phyloP scores from a whole-genome alignment of 805 yeast species.

The Ogataea dorogensis region DNA sequence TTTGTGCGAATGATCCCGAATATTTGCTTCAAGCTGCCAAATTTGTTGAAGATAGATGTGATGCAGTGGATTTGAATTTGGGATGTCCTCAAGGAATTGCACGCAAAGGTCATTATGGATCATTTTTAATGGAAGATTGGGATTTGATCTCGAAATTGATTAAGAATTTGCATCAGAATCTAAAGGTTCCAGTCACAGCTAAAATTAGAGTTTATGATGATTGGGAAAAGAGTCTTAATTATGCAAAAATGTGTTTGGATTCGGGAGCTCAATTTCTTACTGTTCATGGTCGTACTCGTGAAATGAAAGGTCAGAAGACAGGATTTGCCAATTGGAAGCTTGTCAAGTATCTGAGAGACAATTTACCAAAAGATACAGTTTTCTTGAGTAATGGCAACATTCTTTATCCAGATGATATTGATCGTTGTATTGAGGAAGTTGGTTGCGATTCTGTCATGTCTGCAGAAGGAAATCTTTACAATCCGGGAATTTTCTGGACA shows the following conservation, averaged over 20 bases:
- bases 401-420: constrained; percentile 82
- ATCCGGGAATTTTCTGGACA: constrained; percentile 86
- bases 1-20: constrained; percentile 95
- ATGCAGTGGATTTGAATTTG: constrained; percentile 91
- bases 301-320: constrained; percentile 95
- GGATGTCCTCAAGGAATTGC: constrained; percentile 99
- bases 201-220: constrained; percentile 89
- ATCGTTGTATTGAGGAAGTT: constrained; percentile 61
- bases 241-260: constrained; percentile 81
- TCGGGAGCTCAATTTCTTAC: constrained; percentile 97
- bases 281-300: constrained; percentile 93
- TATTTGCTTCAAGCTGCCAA: constrained; percentile 78
- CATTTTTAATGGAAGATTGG: constrained; percentile 98
- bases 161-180: constrained; percentile 65
- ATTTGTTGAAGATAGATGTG: constrained; percentile 77
- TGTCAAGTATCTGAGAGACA: constrained; percentile 71
- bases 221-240: constrained; percentile 75
- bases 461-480: constrained; percentile 92
- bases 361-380: constrained; percentile 75
- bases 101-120: constrained; percentile 89
- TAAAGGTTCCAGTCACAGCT: constrained; percentile 89
- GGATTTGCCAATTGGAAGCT: constrained; percentile 94
- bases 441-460: constrained; percentile 92
- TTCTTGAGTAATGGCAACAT: constrained; percentile 94
- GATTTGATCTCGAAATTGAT: constrained; percentile 71